Evolutionary conservation across 2,329 filamentous ascomycete genomes (phyloP), one percentile per base, ranked within the genome.

Genomic region (Emydomyces testavorans): DNA sequence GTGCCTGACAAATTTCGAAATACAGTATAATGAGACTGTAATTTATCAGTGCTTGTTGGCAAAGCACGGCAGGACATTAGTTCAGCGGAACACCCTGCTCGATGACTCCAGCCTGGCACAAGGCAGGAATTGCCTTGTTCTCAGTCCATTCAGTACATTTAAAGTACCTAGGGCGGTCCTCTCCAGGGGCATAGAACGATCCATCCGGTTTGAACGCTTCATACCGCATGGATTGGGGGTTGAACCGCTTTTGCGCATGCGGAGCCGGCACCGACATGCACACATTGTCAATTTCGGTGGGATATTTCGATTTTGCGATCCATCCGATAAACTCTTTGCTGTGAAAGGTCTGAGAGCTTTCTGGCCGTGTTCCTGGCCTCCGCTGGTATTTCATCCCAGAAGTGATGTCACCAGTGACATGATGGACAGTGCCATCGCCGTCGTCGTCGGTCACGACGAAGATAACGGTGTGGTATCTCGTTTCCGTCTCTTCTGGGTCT

Each of bases 401-500:
- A 15, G 32, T 16, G 15, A 35, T 15, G 32, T 35, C 32, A 8
- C 32, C 32, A 13, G 32, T 35, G n/a, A 35, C 32, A 15, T 35
- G 32, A 16, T 35, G 32, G 34, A 37, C 28, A 13, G 13, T 31
- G 6, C 28, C 28, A 31, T 13, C 13, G 13, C 13, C 28, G 28
- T 45, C 6, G 15, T n/a, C 29, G 2, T 44, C 11, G 4, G 34
- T 47, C n/a, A 40, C 24, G 16, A 49, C 16, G 20, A 49, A 49
- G 11, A 49, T 32, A 20, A 37, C 34, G 13, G 47, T 49, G 28
- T 49, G 47, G 35, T 49, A 49, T 44, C 47, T 44, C 4, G 47
- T 49, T 18, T 21, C 18, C 21, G n/a, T 45, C 28, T 49, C 47
- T 36, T 49, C 47, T 21, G 47, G 47, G 20, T 49, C 47, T 26